phyloP scores from a whole-genome alignment of 2,329 filamentous ascomycete species.

The Fusarium decemcellulare region DNA sequence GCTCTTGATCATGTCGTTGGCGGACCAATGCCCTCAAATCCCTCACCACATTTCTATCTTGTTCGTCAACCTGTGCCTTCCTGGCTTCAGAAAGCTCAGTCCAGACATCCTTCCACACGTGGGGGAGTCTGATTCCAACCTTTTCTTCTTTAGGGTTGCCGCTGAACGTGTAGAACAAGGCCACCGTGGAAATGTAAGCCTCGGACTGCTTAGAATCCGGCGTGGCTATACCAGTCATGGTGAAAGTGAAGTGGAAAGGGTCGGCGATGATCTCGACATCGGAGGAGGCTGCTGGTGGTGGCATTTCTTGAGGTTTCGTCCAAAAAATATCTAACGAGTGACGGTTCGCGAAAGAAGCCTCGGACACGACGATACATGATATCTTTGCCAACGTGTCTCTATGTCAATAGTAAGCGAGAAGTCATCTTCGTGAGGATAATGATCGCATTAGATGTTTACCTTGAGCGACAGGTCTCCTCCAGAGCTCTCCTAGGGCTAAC shows the following conservation, averaged over 20 bases:
- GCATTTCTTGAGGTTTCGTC: conserved; percentile 78
- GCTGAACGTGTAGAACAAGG: conserved; percentile 85
- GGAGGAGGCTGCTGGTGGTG: conserved; percentile 51
- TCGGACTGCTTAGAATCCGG: conserved; percentile 87
- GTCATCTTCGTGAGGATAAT: background rate
- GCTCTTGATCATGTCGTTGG: conserved; percentile 76
- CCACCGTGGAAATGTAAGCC: conserved; percentile 84
- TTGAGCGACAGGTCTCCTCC: conserved; percentile 89
- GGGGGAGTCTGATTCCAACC: conserved; percentile 81
- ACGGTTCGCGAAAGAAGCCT: conserved; percentile 80
- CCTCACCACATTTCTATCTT: conserved; percentile 78
- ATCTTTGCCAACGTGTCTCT: conserved; percentile 81
- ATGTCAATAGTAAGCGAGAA: conserved; percentile 17
- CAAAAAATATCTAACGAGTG: conserved; percentile 83
- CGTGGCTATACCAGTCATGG: conserved; percentile 82
- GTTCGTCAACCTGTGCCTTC: conserved; percentile 78
- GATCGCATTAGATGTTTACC: conserved; percentile 59
- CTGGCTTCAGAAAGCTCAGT: conserved; percentile 80
- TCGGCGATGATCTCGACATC: conserved; percentile 62
- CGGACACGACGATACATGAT: conserved; percentile 78
- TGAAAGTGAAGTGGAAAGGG: conserved; percentile 73
- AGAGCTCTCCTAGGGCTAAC: conserved; percentile 82
- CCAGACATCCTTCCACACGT: conserved; percentile 89
- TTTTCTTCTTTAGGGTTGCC: conserved; percentile 89
- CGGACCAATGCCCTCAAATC: conserved; percentile 79